Base-by-base conservation (phyloP, 768 basidiomycete species). In the Chalciporus piperatus region DNA sequence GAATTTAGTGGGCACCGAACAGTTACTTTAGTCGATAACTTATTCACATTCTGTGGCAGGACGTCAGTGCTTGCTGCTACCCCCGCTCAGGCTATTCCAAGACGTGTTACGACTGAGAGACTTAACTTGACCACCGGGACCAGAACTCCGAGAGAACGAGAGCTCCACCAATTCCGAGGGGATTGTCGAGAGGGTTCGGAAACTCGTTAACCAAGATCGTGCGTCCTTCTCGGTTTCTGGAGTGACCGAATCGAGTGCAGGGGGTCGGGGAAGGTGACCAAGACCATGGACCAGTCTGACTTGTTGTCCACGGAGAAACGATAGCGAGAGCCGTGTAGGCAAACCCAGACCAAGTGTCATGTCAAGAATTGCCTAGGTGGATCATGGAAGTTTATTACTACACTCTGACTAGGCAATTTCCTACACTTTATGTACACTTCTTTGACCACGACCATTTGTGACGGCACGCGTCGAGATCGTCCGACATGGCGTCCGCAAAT, bases 11-110 rank as follows among this genome's bases (percentile, higher is more conserved):
- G 66, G 59, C 85, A 88, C 38, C 85, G 75, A 14, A 86, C 58
- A 0, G 81, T 84, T 0, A 80, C 87, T 64, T 92, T 92, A 13
- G 90, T 92, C 52, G 89, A 91, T n/a, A 92, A 79, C 70, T 91
- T 92, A 63, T 92, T 92, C 35, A 92, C 90, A 57, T 92, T 89
- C 88, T 92, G 58, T 13, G n/a, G 37, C 25, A 28, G 25, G 19
- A 42, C 16, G 35, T 62, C 37, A 51, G 43, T 22, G 10, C 8
- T 6, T 4, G 16, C 8, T 8, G 33, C 9, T 22, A 22, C 22
- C 22, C 22, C 22, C 22, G 22, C 16, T 32, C 12, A 14, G 6
- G 32, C 30, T 30, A 28, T 40, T n/a, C 16, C 9, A 12, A 10
- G 25, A 5, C 27, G 16, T 23, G 27, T 16, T 25, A n/a, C 6